These are phyloP conservation scores for Fragilaria crotonensis DNA, from an alignment of 108 stramenopile genomes.

Conservation along the genomic window DNA sequence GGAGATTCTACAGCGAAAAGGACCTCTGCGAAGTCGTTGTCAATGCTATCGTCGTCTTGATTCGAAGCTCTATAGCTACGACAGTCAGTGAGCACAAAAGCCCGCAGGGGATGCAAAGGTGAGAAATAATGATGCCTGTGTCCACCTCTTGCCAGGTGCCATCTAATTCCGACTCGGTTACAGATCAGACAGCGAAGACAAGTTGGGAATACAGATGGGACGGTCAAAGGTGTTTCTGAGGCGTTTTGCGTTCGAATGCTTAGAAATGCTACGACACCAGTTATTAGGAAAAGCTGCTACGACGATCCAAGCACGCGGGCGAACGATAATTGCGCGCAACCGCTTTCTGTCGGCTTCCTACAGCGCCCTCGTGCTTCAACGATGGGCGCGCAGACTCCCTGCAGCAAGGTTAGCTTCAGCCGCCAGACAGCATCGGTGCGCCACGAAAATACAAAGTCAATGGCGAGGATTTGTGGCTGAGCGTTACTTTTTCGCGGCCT, in stretches of 20 bases:
- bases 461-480: conserved; percentile 30
- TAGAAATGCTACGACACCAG: conserved; percentile 61
- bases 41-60: background rate
- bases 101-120: no score
- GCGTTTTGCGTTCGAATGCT: conserved; percentile 60
- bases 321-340: conserved; percentile 33
- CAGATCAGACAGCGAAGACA: background rate
- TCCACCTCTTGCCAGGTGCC: no score
- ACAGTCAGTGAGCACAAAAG: no score
- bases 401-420: conserved; percentile 10
- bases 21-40: conserved; percentile 10
- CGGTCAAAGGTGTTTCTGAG: conserved; percentile 82
- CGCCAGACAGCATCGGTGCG: conserved; percentile 22
- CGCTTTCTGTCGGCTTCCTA: conserved; percentile 10
- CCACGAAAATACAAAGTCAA: conserved; percentile 43
- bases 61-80: background rate
- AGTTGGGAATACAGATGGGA: conserved; percentile 81
- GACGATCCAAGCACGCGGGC: conserved; percentile 32
- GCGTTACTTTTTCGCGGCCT: conserved; percentile 20
- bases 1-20: background rate
- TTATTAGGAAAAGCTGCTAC: conserved; percentile 34
- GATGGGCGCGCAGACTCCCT: conserved; percentile 27
- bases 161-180: no score
- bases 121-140: no score
- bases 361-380: conserved; percentile 20